These are phyloP conservation scores for Phaeotremella fagi DNA, from an alignment of 768 basidiomycete species.

Conservation along the genomic window DNA sequence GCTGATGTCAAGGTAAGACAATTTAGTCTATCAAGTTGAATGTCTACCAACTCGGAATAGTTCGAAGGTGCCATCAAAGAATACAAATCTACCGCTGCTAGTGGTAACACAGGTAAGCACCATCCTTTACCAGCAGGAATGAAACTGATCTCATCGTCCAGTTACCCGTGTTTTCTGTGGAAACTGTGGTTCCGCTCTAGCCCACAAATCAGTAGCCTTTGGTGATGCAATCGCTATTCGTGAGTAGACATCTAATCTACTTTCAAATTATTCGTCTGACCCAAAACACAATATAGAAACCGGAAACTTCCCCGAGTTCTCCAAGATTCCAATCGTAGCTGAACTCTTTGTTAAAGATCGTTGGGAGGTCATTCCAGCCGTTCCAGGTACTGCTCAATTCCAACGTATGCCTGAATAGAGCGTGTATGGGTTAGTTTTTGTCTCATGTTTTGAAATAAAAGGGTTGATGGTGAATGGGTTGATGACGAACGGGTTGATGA, in stretches of 20 bases:
- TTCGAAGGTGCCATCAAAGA: neutral
- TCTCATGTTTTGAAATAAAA: neutral
- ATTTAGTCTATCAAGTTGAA: neutral
- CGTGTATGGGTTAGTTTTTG: neutral
- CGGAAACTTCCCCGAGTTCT: constrained; percentile 32
- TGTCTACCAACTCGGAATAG: too few relatives aligned
- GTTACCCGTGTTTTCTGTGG: constrained; percentile 32
- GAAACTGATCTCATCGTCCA: too few relatives aligned
- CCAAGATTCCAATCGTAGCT: constrained; percentile 24
- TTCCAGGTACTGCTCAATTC: constrained; percentile 19
- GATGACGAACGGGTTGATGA: neutral
- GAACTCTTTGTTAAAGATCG: constrained; percentile 37
- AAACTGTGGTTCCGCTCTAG: constrained; percentile 29
- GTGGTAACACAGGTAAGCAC: constrained; percentile 40
- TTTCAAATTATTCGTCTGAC: neutral
- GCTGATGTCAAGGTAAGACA: constrained; percentile 19
- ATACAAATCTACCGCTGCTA: constrained; percentile 7
- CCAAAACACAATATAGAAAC: constrained; percentile 14
- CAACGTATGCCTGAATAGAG: constrained; percentile 17
- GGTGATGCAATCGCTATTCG: constrained; percentile 32
- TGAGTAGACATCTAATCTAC: constrained; percentile 8
- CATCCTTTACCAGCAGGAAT: too few relatives aligned
- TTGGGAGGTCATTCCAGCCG: constrained; percentile 25
- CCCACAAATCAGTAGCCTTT: constrained; percentile 32
- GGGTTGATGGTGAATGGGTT: neutral